Base-by-base conservation (phyloP, 371 early-diverging fungal genomes). In the Mortierella sp. region DNA sequence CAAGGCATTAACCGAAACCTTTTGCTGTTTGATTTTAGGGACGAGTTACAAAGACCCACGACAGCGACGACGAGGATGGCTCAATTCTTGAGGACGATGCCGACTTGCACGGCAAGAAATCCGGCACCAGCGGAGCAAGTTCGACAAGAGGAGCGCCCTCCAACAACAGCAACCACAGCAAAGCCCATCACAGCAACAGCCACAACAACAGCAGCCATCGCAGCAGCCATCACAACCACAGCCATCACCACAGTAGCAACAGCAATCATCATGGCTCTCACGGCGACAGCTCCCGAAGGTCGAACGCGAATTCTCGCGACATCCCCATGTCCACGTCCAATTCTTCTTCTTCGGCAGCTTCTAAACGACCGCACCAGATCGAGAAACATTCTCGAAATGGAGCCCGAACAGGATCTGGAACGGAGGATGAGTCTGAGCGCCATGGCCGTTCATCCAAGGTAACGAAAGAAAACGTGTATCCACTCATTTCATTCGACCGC, bases 51-150 rank as follows among this genome's bases (percentile, higher is more conserved):
- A 77, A 77, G 65, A 74, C 67, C 43, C 61, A 83, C 29, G 70
- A 83, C 58, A 79, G 79, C n/a, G 84, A 83, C 11, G 84, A 83
- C 22, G 84, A 83, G 44, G 84, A 83, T 55, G 84, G 84, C 7
- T 83, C 84, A 6, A 83, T 83, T 16, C 44, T 83, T 48, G 84
- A 83, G 24, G 84, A 83, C n/a, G 84, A 83, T 70, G 84, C 76
- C 14, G 84, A 83, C 40, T 76, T 73, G 47, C 64, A 77, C 40
- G 43, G 52, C 50, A 74, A 71, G 39, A 76, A 74, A 14, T 47
- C 73, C 37, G 61, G 61, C 19, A 9, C 39, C 10, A 34, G 22
- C 37, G 61, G 37, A 7, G 3, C 61, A 16, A 37, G 22, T 34
- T 37, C 37, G 22, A 16, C 37, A 37, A 61, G 34, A n/a, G 19